Conservation (phyloP, 2,329 filamentous ascomycete genomes). For the Blastomyces silverae region DNA sequence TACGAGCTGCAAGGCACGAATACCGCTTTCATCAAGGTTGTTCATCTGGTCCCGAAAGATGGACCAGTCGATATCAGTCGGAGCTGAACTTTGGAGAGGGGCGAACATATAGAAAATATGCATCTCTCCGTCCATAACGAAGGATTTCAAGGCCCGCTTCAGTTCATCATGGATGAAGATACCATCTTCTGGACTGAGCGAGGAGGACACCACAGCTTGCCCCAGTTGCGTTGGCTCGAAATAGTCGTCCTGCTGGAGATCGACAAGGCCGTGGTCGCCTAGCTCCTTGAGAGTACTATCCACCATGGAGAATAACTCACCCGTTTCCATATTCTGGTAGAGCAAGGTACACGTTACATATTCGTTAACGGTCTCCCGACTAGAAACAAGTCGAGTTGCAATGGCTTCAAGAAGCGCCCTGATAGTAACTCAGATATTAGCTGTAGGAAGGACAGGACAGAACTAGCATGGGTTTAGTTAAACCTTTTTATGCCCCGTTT, state of each 20-base stretch:
- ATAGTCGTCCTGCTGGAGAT: conserved; percentile 44
- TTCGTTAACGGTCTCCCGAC: conserved; percentile 57
- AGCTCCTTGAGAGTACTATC: conserved; percentile 56
- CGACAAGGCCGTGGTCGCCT: conserved; percentile 50
- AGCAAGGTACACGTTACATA: conserved; percentile 64
- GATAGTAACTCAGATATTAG: conserved; percentile 14
- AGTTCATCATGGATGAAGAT: conserved; percentile 66
- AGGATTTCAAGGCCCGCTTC: conserved; percentile 58
- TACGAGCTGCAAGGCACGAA: conserved; percentile 61
- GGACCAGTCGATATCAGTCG: conserved; percentile 59
- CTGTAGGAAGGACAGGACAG: neutral
- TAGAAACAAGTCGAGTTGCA: conserved; percentile 60
- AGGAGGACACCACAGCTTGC: conserved; percentile 64
- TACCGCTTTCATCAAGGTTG: conserved; percentile 60
- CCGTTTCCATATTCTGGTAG: conserved; percentile 49
- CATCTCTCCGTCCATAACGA: conserved; percentile 76
- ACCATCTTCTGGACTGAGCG: conserved; percentile 67
- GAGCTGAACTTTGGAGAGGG: conserved; percentile 52
- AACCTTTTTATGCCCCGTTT: conserved; percentile 62
- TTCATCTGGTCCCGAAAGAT: conserved; percentile 67
- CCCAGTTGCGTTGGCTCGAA: conserved; percentile 61
- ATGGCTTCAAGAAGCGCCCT: conserved; percentile 67
- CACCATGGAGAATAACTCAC: conserved; percentile 49
- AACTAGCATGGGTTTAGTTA: neutral
- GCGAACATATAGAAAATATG: conserved; percentile 73